Base-by-base conservation (phyloP, 345 rosid species). In the Eutrema yunnanense region DNA sequence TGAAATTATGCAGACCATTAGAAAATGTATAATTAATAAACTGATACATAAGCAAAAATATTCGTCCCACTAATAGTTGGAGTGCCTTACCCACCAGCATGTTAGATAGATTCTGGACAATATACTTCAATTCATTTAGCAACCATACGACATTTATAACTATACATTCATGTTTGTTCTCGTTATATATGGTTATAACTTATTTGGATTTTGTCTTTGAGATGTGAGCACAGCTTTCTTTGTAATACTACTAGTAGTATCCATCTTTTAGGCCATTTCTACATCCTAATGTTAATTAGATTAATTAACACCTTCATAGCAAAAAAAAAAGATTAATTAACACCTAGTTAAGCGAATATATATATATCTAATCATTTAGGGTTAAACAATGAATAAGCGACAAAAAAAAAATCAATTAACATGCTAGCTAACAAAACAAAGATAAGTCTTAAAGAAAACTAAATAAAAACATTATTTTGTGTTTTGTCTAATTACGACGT, bases 41-140 rank as follows among this genome's bases (percentile, higher is more conserved):
- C 40, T 38, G 36, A 6, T 33, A 34, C 32, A 64, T 26, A 3
- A 26, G 46, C 30, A 52, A 53, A 53, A 8, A 53, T 53, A 47
- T 55, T 56, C 57, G 8, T 66, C 36, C 52, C 52, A 72, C 42
- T 48, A 65, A 65, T 65, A 11, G 27, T 73, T 56, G 37, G 77
- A 57, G 52, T 65, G 71, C 72, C 77, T 57, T 67, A 41, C 73
- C 73, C 53, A 67, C 78, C 67, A 67, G 62, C 78, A 74, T 74
- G 78, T 57, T 73, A 44, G 14, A 40, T 19, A 49, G 60, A 66
- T 43, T 58, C 67, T 51, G 14, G 22, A 66, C 78, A 65, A 22
- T 22, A 22, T 22, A 44, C 0, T n/a, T 19, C 41, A 44, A 4
- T 65, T 62, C 16, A 37, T 63, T 72, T 64, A 41, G 60, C 26